phyloP scores from a whole-genome alignment of 495 filamentous ascomycete species.

The Xylona heveae region DNA sequence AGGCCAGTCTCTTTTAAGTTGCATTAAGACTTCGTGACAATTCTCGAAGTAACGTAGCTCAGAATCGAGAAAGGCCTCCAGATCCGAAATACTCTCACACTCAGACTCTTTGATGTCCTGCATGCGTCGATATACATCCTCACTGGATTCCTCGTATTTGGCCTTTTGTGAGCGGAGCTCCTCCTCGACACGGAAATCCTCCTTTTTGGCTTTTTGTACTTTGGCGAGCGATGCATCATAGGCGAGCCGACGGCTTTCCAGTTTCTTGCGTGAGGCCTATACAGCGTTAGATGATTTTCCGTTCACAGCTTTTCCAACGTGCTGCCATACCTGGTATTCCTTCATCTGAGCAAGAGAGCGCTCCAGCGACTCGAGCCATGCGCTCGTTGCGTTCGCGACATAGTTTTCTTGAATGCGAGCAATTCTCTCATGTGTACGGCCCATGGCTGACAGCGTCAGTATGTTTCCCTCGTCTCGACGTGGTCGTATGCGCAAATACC shows the following conservation, averaged over 20 bases:
- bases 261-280: constrained; percentile 76
- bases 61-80: constrained; percentile 67
- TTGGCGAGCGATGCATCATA: constrained; percentile 81
- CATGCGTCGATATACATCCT: constrained; percentile 87
- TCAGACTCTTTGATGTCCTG: constrained; percentile 91
- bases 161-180: constrained; percentile 79
- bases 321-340: constrained; percentile 60
- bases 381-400: constrained; percentile 55
- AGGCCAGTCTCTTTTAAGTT: constrained; percentile 48
- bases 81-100: constrained; percentile 58
- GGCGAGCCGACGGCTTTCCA: constrained; percentile 72
- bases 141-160: constrained; percentile 90
- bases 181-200: constrained; percentile 85
- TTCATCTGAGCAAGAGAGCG: constrained; percentile 87
- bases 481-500: constrained; percentile 24
- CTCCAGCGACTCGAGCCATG: constrained; percentile 84
- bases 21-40: constrained; percentile 53
- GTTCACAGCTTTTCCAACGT: not conserved
- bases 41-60: constrained; percentile 83
- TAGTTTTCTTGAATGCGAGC: constrained; percentile 76
- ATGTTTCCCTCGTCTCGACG: not conserved
- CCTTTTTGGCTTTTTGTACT: constrained; percentile 83
- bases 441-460: constrained; percentile 29
- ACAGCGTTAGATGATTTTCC: not conserved
- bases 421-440: constrained; percentile 70